These are phyloP conservation scores for Nemania diffusa DNA, from an alignment of 2,329 filamentous ascomycete genomes.

Conservation along the genomic window DNA sequence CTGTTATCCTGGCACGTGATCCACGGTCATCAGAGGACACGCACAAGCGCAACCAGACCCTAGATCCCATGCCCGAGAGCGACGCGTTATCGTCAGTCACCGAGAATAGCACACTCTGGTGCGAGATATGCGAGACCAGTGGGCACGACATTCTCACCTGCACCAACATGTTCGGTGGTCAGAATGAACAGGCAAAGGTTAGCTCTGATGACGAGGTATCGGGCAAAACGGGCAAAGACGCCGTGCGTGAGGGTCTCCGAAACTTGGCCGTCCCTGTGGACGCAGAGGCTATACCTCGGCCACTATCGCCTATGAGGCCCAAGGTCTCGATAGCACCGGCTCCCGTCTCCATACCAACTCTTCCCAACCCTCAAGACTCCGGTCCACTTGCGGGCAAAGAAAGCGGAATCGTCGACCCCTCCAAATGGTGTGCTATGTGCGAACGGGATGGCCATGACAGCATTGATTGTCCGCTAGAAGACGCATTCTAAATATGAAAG, in stretches of 20 bases:
- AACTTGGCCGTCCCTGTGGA: conserved; percentile 53
- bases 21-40: conserved; percentile 58
- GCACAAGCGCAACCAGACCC: conserved; percentile 63
- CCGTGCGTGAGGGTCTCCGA: conserved; percentile 53
- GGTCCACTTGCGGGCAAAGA: conserved; percentile 81
- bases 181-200: conserved; percentile 43
- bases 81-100: conserved; percentile 76
- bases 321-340: conserved; percentile 55
- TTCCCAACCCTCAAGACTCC: conserved; percentile 71
- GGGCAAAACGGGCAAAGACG: conserved; percentile 51
- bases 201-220: conserved; percentile 37
- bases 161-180: conserved; percentile 82
- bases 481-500: conserved; percentile 66
- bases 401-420: conserved; percentile 79
- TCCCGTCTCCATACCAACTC: conserved; percentile 57
- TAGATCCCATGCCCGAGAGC: conserved; percentile 77
- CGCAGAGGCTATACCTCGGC: conserved; percentile 63
- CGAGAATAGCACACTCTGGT: conserved; percentile 82
- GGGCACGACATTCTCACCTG: conserved; percentile 96
- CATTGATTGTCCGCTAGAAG: conserved; percentile 92
- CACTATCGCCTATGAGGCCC: conserved; percentile 63
- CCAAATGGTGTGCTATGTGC: conserved; percentile 97
- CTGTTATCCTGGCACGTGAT: conserved; percentile 68
- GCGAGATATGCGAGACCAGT: conserved; percentile 92
- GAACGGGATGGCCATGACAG: conserved; percentile 97